These are phyloP conservation scores for Plasmodium knowlesi DNA, from an alignment of 169 alveolate species.

Conservation along the genomic window DNA sequence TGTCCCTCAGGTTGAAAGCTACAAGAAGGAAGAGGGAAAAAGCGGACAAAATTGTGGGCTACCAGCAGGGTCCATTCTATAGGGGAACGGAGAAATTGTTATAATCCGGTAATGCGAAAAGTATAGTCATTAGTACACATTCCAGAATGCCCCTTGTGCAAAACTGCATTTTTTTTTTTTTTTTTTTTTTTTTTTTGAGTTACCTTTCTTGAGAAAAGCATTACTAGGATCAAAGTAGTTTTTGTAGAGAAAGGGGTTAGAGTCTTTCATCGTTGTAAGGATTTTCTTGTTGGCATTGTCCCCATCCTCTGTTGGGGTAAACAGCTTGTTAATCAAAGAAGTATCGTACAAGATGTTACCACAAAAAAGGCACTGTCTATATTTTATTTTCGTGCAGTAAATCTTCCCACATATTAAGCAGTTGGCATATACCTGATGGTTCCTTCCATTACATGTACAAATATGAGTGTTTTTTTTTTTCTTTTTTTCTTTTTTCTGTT, in stretches of 20 bases:
- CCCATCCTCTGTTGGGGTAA: neutral
- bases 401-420: slow-evolving; percentile 62
- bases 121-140: neutral
- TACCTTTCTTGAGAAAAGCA: slow-evolving; percentile 39
- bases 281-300: slow-evolving; percentile 10
- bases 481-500: slow-evolving; percentile 1
- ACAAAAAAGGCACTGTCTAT: slow-evolving; percentile 48
- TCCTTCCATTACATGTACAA: slow-evolving; percentile 46
- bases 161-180: neutral
- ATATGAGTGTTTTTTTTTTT: slow-evolving; percentile 46
- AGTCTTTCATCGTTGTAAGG: neutral
- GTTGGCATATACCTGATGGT: slow-evolving; percentile 53
- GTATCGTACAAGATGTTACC: slow-evolving; percentile 23
- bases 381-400: slow-evolving; percentile 62
- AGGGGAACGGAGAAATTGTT: neutral
- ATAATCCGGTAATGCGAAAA: neutral
- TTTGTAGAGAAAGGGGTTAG: slow-evolving; percentile 33
- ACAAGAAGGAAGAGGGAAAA: neutral
- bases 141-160: neutral
- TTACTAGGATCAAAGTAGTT: slow-evolving; percentile 31
- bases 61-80: neutral
- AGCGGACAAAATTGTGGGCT: neutral
- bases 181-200: neutral
- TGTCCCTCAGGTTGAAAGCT: slow-evolving; percentile 48
- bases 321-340: neutral